Percentiles rank a stretch among this genome's conserved stretches.
These are phyloP conservation scores for Akebia trifoliata DNA, from an alignment of 164 flowering plant species.

Conservation along the genomic window DNA sequence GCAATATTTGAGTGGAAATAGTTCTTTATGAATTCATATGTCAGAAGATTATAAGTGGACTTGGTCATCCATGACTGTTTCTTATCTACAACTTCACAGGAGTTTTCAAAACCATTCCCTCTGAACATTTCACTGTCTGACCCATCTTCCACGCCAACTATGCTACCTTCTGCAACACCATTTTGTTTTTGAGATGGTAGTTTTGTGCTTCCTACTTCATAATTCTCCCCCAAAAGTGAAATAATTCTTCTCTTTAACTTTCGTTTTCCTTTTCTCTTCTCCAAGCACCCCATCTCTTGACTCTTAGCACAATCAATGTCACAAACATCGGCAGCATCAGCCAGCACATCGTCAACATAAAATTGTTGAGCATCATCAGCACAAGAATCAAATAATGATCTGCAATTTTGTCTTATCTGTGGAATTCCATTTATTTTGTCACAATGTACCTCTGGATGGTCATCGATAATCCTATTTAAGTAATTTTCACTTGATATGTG, in stretches of 20 bases:
- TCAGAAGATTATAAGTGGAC: slow-evolving; percentile 2
- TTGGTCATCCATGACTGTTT: slow-evolving; percentile 5
- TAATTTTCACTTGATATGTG: slow-evolving; percentile 21
- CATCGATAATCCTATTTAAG: slow-evolving; percentile 16
- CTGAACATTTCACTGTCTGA: background rate
- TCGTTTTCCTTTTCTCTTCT: slow-evolving; percentile 34
- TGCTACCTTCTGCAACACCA: slow-evolving; percentile 24
- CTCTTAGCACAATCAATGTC: slow-evolving; percentile 15
- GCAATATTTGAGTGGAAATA: slow-evolving; percentile 44
- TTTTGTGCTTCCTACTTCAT: slow-evolving; percentile 14
- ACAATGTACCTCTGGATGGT: slow-evolving; percentile 12
- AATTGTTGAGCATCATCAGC: slow-evolving; percentile 20
- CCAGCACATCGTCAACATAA: slow-evolving; percentile 11
- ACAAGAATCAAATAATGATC: slow-evolving; percentile 2
- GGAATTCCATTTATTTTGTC: slow-evolving; percentile 15
- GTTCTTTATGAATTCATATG: slow-evolving; percentile 34
- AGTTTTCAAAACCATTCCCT: slow-evolving; percentile 1
- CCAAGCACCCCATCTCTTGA: slow-evolving; percentile 27
- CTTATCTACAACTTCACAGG: slow-evolving; percentile 1
- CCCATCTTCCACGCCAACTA: slow-evolving; percentile 17
- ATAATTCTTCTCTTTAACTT: slow-evolving; percentile 47
- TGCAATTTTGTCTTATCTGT: slow-evolving; percentile 23
- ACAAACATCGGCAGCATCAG: slow-evolving; percentile 17
- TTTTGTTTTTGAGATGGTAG: slow-evolving; percentile 16
- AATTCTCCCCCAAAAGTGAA: slow-evolving; percentile 32